Evolutionary conservation across 2,329 filamentous ascomycete species (phyloP), one percentile per base, ranked within the genome.

Genomic region (Penicillium concentricum): DNA sequence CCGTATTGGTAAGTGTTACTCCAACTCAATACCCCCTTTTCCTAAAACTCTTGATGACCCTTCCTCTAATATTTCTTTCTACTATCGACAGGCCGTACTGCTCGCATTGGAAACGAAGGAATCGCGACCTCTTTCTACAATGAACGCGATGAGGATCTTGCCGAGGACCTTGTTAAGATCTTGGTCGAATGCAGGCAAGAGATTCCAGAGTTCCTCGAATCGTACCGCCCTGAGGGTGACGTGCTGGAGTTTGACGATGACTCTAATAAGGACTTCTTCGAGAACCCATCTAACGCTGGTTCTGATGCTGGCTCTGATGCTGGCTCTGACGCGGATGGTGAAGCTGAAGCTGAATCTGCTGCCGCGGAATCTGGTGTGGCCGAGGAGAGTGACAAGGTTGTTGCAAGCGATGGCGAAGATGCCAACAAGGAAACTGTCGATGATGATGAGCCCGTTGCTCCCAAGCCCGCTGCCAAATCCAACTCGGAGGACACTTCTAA

Each of bases 81-180:
- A 46, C 58, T 28, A 18, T 18, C 18, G 1, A 41, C 58, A 91
- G 89, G 94, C 60, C 92, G 94, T 59, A 99, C 94, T 64, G 94
- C 90, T 53, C 91, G 94, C 51, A 97, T 97, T 69, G 94, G 94
- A 2, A 90, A 96, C 64, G 82, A 84, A 43, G 94, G 94, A 18
- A 78, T 92, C 5, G 92, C 94, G 0, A 93, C 90, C 0, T 96
- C 93, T 0, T 93, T 99, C 78, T 97, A 88, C 79, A 91, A 87
- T 26, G 87, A 92, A 1, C 79, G 82, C 0, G 90, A 97, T 66
- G 84, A 89, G 54, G 82, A 87, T 3, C 77, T 97, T 41, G 91
- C 83, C 0, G 81, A 83, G 10, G 85, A 89, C 2, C 80, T 99
- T 0, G 89, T 91, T 37, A 92, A 92, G 71, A 86, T 91, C 6